Percentiles rank a stretch among this genome's conserved stretches.
Evolutionary conservation across 192 early-diverging fungal species (phyloP).

Genomic region (Coemansia sp.): DNA sequence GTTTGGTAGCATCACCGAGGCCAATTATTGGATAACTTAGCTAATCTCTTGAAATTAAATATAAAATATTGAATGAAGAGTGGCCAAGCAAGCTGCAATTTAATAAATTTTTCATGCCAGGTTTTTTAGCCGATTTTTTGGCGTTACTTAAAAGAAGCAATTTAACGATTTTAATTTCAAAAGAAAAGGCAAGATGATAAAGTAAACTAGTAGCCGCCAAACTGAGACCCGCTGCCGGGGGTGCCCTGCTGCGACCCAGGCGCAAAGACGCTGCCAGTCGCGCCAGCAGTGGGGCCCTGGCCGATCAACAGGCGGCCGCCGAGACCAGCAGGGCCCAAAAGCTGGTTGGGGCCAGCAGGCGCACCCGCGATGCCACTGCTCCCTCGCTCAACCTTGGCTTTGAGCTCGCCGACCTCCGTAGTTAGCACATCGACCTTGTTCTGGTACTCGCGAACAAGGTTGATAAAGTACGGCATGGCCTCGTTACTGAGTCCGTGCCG

Average conservation of each 20-base stretch:
- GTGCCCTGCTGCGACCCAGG: conserved; percentile 14
- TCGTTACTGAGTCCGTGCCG: conserved; percentile 83
- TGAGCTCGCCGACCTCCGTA: conserved; percentile 58
- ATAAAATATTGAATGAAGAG: no score
- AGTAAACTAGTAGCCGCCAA: conserved; percentile 32
- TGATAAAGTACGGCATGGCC: conserved; percentile 98
- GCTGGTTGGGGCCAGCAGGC: conserved; percentile 50
- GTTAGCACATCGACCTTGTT: conserved; percentile 70
- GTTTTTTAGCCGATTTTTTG: no score
- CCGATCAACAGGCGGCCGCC: conserved; percentile 75
- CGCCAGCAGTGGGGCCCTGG: conserved; percentile 17
- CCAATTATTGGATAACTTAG: no score
- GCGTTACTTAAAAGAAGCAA: no score
- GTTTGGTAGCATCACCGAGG: no score
- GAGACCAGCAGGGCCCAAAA: conserved; percentile 64
- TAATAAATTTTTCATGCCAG: no score
- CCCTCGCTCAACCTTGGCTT: conserved; percentile 55
- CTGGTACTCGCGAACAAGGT: conserved; percentile 83
- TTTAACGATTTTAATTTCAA: no score
- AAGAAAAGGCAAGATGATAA: neutral
- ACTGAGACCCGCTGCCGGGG: conserved; percentile 30
- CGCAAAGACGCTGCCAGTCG: conserved; percentile 17
- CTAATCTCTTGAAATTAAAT: no score
- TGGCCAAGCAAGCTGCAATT: no score
- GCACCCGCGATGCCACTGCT: conserved; percentile 20